Conservation (phyloP, 495 filamentous ascomycete species). For the Hypomontagnella submonticulosa region DNA sequence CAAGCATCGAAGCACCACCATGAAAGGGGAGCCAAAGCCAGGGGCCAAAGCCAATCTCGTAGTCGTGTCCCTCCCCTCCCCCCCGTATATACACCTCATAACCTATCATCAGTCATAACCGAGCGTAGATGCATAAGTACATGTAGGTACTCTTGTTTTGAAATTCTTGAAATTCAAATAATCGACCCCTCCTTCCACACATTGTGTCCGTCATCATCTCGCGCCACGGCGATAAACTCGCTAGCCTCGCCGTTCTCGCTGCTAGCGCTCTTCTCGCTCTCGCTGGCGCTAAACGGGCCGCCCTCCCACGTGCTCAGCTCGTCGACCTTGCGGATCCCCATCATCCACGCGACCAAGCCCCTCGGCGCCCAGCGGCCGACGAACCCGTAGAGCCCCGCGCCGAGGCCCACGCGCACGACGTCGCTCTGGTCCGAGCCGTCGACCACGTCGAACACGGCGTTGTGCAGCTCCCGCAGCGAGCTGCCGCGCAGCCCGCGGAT, state of each 20-base stretch:
- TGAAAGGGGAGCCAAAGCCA: conserved; percentile 10
- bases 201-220: conserved; percentile 52
- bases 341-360: conserved; percentile 86
- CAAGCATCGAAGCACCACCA: neutral
- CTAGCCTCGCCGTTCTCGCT: conserved; percentile 43
- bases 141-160: no score
- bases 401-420: conserved; percentile 80
- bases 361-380: conserved; percentile 86
- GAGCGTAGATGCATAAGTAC: neutral
- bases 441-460: conserved; percentile 88
- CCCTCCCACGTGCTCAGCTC: conserved; percentile 57
- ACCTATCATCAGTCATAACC: conserved; percentile 30
- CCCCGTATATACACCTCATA: conserved; percentile 31
- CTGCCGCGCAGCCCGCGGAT: conserved; percentile 68
- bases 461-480: conserved; percentile 78
- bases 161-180: no score
- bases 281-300: conserved; percentile 31
- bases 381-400: conserved; percentile 82
- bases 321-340: conserved; percentile 72
- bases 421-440: conserved; percentile 57
- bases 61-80: neutral
- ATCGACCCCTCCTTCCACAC: conserved; percentile 49
- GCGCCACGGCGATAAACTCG: conserved; percentile 54
- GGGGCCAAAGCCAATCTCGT: conserved; percentile 3
- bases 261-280: conserved; percentile 35